These are phyloP conservation scores for Thermothelomyces thermophilus DNA, from an alignment of 2,329 filamentous ascomycete species.

Conservation along the genomic window DNA sequence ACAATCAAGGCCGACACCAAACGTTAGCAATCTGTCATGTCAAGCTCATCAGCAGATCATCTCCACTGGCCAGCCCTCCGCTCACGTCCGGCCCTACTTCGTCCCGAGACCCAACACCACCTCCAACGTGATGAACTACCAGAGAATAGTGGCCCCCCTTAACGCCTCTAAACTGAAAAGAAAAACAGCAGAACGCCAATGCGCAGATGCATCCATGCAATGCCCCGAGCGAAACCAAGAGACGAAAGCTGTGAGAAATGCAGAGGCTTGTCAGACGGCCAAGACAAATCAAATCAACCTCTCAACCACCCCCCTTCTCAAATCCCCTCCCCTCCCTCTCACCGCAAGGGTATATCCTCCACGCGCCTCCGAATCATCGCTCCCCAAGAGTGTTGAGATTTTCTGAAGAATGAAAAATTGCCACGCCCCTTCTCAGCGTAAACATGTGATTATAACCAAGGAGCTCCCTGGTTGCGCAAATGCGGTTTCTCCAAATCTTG, in stretches of 20 bases:
- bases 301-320: neutral
- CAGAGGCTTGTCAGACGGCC: neutral
- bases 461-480: too few species aligned
- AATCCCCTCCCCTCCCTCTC: neutral
- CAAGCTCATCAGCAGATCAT: too few species aligned
- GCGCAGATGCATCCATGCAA: neutral
- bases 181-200: neutral
- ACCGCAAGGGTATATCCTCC: conserved; percentile 12
- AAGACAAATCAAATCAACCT: neutral
- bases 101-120: too few species aligned
- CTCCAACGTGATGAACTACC: too few species aligned
- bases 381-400: neutral
- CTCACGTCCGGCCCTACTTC: too few species aligned
- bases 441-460: too few species aligned
- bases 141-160: too few species aligned
- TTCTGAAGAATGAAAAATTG: neutral
- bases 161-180: too few species aligned
- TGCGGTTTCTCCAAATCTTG: too few species aligned
- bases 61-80: too few species aligned
- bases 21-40: too few species aligned
- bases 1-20: too few species aligned
- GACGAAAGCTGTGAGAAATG: neutral
- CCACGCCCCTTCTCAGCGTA: neutral
- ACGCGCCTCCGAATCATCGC: neutral
- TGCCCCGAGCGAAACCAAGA: neutral